Base-by-base conservation (phyloP, 2,329 filamentous ascomycete genomes). In the Neofusicoccum sp. region DNA sequence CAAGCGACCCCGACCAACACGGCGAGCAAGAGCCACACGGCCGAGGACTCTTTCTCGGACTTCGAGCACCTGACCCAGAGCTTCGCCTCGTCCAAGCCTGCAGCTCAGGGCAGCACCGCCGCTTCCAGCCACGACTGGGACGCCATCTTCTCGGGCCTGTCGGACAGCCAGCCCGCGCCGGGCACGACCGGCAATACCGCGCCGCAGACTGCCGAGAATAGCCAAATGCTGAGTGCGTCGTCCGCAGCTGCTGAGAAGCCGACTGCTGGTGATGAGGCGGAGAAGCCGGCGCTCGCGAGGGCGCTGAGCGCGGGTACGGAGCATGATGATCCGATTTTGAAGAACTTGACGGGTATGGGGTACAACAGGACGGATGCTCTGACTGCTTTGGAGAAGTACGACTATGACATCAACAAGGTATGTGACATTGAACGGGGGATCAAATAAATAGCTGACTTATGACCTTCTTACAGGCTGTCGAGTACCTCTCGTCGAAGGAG, bases 331-430 rank as follows among this genome's bases (percentile, higher is more conserved):
- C 89, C 91, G 7, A 93, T 96, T 61, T 78, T 98, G 66, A 96
- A 96, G 80, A 88, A 92, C 67, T 75, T 98, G 70, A 96, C 91
- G 1, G 83, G 85, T 8, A 96, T 98, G 92, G 93, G 93, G 0
- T 98, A 96, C 72, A 77, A 86, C 4, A 83, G 93, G 31, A 79
- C 81, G 6, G 86, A 90, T 54, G 89, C 91, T 14, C 78, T 97
- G 36, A 81, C 82, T 53, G 93, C 95, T 26, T 78, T 98, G 71
- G 93, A 98, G 80, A 93, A 93, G 75, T 96, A 90, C 73, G 92
- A 98, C 78, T 97, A 98, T 77, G 95, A 97, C 74, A 83, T 97
- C 72, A 92, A 96, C 76, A 91, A 90, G 85, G 93, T 96, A 78
- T 78, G 86, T 80, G 6, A 12, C 33, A 8, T 9, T 28, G 20